phyloP scores from a whole-genome alignment of 306 rosid species.

The Argentina anserina region DNA sequence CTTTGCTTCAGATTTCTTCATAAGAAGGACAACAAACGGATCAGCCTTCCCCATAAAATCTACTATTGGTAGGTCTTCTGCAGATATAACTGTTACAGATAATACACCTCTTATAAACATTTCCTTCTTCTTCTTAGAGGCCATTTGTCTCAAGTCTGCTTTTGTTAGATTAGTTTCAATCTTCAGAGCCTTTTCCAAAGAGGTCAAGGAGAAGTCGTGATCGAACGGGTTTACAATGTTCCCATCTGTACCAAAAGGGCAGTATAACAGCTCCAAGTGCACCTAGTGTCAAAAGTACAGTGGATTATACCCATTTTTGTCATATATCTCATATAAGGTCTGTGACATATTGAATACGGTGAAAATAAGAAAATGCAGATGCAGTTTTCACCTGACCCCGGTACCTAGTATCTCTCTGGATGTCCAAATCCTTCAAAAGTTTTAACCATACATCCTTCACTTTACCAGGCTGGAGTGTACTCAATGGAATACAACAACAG shows the following conservation, averaged over 20 bases:
- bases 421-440: conserved; percentile 72
- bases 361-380: neutral
- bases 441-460: conserved; percentile 82
- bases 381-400: conserved; percentile 78
- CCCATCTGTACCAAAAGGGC: conserved; percentile 58
- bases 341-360: neutral
- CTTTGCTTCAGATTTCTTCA: conserved; percentile 76
- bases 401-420: conserved; percentile 71
- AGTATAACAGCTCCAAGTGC: conserved; percentile 89
- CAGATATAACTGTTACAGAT: conserved; percentile 81
- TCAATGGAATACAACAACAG: conserved; percentile 56
- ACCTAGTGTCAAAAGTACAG: conserved; percentile 42
- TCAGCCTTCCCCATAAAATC: conserved; percentile 94
- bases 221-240: conserved; percentile 48
- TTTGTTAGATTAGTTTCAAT: conserved; percentile 28
- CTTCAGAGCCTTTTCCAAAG: conserved; percentile 70
- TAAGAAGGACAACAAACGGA: conserved; percentile 66
- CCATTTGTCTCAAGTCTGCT: conserved; percentile 22
- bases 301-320: neutral
- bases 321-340: neutral
- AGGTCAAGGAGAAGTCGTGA: conserved; percentile 57
- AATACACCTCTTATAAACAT: conserved; percentile 82
- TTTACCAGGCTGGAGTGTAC: conserved; percentile 79
- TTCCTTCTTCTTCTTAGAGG: conserved; percentile 53
- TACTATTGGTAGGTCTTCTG: conserved; percentile 76